Conservation (phyloP, 345 rosid species). For the Pistacia vera region DNA sequence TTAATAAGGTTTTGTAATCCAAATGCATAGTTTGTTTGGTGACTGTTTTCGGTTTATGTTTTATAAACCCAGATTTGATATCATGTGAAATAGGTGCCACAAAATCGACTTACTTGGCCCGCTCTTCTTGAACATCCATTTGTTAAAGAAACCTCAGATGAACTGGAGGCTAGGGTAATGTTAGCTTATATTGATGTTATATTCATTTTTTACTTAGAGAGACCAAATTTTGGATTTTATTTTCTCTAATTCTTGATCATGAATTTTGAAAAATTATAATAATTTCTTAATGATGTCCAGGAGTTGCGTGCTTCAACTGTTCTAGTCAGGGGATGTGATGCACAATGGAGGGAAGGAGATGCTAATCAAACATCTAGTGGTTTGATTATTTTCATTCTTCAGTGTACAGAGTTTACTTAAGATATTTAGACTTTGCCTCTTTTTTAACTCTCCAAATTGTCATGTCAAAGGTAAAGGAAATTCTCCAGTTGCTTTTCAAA, state of each 20-base stretch:
- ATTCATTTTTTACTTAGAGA: neutral
- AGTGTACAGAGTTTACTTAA: slow-evolving; percentile 24
- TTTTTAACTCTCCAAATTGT: slow-evolving; percentile 22
- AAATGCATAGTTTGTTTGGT: slow-evolving; percentile 6
- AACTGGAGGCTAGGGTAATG: slow-evolving; percentile 72
- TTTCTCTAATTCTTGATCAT: slow-evolving; percentile 10
- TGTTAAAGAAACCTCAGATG: slow-evolving; percentile 70
- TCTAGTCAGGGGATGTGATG: slow-evolving; percentile 38
- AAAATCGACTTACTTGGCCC: slow-evolving; percentile 93
- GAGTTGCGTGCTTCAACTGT: slow-evolving; percentile 45
- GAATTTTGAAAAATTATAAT: slow-evolving; percentile 23
- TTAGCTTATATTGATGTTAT: slow-evolving; percentile 2
- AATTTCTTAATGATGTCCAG: slow-evolving; percentile 39
- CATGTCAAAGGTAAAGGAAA: slow-evolving; percentile 44
- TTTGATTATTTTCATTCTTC: slow-evolving; percentile 34
- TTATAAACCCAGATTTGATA: slow-evolving; percentile 13
- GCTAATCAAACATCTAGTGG: slow-evolving; percentile 45
- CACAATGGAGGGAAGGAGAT: slow-evolving; percentile 51
- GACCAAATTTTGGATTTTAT: slow-evolving; percentile 3
- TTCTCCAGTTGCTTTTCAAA: slow-evolving; percentile 38
- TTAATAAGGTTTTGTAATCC: slow-evolving; percentile 65
- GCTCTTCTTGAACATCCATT: slow-evolving; percentile 95
- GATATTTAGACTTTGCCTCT: slow-evolving; percentile 6
- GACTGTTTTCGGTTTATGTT: slow-evolving; percentile 10
- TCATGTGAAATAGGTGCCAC: slow-evolving; percentile 70